Evolutionary conservation across 2,329 filamentous ascomycete species (phyloP).

Genomic region (Aureobasidium sp.): DNA sequence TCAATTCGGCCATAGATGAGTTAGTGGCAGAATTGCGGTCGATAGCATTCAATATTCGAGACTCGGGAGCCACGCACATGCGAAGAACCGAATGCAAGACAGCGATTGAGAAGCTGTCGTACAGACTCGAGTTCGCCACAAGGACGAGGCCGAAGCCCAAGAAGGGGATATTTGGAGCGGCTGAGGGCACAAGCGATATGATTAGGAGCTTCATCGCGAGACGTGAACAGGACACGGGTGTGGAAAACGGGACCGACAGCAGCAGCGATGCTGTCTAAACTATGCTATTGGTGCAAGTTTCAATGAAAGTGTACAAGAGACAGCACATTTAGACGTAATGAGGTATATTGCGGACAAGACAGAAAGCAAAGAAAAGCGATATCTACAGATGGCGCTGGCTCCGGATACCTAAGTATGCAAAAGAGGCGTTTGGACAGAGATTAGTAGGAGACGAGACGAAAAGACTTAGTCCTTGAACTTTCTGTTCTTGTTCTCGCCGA

Average conservation of each 20-base stretch:
- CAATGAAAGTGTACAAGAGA: background rate
- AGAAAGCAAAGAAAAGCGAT: constrained; percentile 4
- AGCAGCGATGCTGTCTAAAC: background rate
- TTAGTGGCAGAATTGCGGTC: constrained; percentile 54
- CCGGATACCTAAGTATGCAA: constrained; percentile 6
- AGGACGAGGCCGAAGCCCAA: constrained; percentile 48
- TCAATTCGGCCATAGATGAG: constrained; percentile 65
- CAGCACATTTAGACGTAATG: background rate
- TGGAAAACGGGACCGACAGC: background rate
- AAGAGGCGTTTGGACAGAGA: background rate
- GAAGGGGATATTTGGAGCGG: constrained; percentile 26
- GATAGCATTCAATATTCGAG: constrained; percentile 57
- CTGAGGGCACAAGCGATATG: constrained; percentile 32
- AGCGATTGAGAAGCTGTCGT: constrained; percentile 64
- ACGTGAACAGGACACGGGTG: constrained; percentile 3
- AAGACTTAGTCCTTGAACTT: constrained; percentile 77
- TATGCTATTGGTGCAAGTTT: background rate
- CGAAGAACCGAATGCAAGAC: constrained; percentile 70
- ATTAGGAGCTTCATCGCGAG: constrained; percentile 23
- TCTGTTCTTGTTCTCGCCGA: constrained; percentile 91
- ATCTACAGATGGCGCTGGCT: constrained; percentile 14
- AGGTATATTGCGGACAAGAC: constrained; percentile 13
- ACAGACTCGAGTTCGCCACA: constrained; percentile 64
- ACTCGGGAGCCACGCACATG: constrained; percentile 65
- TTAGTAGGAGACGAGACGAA: background rate